A percentile compares a stretch with the other conserved stretches of the same genome.
These are phyloP conservation scores for Silene coronaria DNA, from an alignment of 179 eudicot species.

Conservation along the genomic window DNA sequence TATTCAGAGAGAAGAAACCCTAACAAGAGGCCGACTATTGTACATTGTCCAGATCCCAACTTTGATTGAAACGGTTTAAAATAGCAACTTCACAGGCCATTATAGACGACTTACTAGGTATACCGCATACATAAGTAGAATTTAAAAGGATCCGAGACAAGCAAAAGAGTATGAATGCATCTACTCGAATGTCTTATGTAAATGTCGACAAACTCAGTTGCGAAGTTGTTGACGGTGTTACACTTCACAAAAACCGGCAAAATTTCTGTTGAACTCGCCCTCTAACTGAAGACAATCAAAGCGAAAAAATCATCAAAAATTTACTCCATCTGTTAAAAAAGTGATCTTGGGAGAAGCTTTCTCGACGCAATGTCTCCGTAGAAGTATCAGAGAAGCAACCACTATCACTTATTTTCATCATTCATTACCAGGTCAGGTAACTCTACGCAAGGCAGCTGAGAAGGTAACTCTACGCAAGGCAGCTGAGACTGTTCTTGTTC, in stretches of 20 bases:
- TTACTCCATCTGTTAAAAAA: not conserved
- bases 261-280: not conserved
- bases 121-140: not conserved
- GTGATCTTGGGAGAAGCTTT: too few species aligned
- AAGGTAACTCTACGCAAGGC: conserved; percentile 19
- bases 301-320: not conserved
- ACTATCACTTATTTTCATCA: not conserved
- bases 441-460: not conserved
- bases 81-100: too few species aligned
- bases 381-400: not conserved
- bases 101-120: too few species aligned
- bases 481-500: conserved; percentile 13
- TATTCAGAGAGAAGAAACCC: too few species aligned
- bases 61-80: too few species aligned
- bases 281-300: not conserved
- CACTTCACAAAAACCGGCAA: too few species aligned
- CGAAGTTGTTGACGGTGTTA: too few species aligned
- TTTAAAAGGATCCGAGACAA: not conserved
- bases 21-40: too few species aligned
- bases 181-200: not conserved
- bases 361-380: not conserved
- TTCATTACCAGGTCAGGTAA: conserved; percentile 24
- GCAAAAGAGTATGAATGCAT: not conserved
- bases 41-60: too few species aligned
- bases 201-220: not conserved